phyloP scores from a whole-genome alignment of 306 rosid genomes.

The Oemleria cerasiformis region DNA sequence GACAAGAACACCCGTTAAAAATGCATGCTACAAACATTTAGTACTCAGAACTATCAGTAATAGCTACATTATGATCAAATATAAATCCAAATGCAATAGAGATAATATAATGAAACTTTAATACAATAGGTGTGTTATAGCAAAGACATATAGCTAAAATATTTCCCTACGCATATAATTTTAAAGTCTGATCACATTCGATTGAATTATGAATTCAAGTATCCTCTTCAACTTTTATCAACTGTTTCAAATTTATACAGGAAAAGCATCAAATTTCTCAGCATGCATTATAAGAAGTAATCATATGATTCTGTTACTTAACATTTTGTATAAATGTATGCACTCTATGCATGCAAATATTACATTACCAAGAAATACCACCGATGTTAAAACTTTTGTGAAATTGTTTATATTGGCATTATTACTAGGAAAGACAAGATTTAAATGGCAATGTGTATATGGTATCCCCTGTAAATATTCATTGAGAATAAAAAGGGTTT shows the following conservation, averaged over 20 bases:
- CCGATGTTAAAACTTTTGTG: not conserved
- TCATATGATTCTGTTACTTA: not conserved
- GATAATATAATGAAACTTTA: not conserved
- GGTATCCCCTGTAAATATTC: no score
- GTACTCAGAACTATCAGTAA: not conserved
- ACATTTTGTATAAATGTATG: not conserved
- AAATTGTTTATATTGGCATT: not conserved
- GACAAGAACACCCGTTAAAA: slow-evolving; percentile 11
- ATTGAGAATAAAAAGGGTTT: not conserved
- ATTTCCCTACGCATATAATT: not conserved
- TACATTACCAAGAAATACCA: not conserved
- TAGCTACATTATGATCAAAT: not conserved
- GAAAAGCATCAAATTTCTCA: not conserved
- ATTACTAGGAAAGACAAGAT: not conserved
- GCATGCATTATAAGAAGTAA: not conserved
- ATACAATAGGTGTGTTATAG: not conserved
- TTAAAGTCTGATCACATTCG: not conserved
- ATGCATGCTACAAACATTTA: not conserved
- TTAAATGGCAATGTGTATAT: not conserved
- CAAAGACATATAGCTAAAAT: no score
- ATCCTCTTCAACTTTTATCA: not conserved
- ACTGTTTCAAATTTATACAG: not conserved
- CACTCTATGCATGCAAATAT: not conserved
- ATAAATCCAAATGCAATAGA: not conserved
- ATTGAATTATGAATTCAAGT: not conserved